Evolutionary conservation across 2,329 filamentous ascomycete genomes (phyloP).

Genomic region (Penicillium sp.): DNA sequence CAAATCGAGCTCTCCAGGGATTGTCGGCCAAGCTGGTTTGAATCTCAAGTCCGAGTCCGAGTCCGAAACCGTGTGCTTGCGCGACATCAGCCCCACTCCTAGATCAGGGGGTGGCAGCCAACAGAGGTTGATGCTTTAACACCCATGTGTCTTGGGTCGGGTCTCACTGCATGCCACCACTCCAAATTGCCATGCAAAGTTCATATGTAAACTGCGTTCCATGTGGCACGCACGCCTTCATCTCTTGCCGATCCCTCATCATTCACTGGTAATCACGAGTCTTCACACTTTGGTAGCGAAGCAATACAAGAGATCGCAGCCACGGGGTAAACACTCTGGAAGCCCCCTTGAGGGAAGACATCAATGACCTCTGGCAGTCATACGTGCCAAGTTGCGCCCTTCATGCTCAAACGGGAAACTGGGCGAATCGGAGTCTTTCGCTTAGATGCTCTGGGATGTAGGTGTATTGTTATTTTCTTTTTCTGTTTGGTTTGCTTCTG

Average conservation of each 20-base stretch:
- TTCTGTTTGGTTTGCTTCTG: too few species aligned
- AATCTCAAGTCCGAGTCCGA: conserved; percentile 15
- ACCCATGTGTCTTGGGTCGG: too few species aligned
- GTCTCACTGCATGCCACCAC: too few species aligned
- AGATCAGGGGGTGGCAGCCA: neutral
- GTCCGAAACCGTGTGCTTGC: conserved; percentile 8
- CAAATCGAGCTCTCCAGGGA: neutral
- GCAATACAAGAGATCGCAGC: neutral
- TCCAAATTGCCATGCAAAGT: too few species aligned
- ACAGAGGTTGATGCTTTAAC: too few species aligned
- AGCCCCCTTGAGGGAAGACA: too few species aligned
- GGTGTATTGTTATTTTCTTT: too few species aligned
- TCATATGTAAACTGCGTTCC: too few species aligned
- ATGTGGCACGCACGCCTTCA: too few species aligned
- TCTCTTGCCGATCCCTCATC: too few species aligned
- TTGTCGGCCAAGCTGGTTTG: neutral
- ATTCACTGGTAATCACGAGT: too few species aligned
- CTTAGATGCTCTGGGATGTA: neutral
- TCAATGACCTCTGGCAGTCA: neutral
- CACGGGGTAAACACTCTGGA: too few species aligned
- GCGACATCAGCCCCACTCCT: neutral
- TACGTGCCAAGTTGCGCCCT: neutral
- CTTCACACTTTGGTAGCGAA: neutral
- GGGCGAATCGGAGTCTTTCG: neutral
- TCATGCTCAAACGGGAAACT: neutral